Percentiles rank a stretch among this genome's conserved stretches.
Conservation (phyloP, 805 yeast species). For the Starmerella stigmatis region DNA sequence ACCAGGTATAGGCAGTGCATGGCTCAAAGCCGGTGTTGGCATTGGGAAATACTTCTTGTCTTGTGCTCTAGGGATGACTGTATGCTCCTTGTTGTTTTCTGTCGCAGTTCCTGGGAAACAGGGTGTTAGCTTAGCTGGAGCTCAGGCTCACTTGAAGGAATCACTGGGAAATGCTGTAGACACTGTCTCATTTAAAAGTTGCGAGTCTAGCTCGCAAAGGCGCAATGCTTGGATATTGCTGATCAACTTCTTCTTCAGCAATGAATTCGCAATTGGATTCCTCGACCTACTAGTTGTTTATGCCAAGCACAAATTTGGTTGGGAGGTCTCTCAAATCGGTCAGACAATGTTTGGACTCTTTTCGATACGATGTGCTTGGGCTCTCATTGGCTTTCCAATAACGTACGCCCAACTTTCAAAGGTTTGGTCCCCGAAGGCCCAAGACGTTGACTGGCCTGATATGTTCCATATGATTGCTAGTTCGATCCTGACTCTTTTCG, state of each 20-base stretch:
- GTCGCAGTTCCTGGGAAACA: conserved; percentile 2
- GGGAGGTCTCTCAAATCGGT: conserved; percentile 14
- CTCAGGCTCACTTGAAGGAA: neutral
- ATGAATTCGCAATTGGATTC: conserved; percentile 17
- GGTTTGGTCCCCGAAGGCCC: conserved; percentile 6
- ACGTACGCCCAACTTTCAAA: conserved; percentile 11
- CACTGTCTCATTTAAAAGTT: conserved; percentile 1
- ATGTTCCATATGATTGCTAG: conserved; percentile 12
- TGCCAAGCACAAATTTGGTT: conserved; percentile 16
- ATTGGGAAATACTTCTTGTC: conserved; percentile 1
- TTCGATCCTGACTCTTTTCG: conserved; percentile 8
- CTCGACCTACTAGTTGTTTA: conserved; percentile 16
- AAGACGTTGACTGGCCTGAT: conserved; percentile 14
- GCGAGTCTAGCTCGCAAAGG: conserved; percentile 6
- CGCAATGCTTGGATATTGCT: conserved; percentile 16
- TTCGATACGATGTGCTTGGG: conserved; percentile 14
- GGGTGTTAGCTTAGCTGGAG: neutral
- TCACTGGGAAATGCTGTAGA: neutral
- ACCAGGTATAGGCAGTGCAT: conserved; percentile 17
- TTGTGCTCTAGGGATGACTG: conserved; percentile 4
- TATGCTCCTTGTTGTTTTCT: neutral
- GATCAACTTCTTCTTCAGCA: conserved; percentile 15
- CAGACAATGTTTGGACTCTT: conserved; percentile 8
- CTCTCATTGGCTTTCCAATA: conserved; percentile 16
- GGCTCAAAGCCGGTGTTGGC: conserved; percentile 6